Conservation (phyloP, 2,329 filamentous ascomycete species). For the Hypocrella siamensis region DNA sequence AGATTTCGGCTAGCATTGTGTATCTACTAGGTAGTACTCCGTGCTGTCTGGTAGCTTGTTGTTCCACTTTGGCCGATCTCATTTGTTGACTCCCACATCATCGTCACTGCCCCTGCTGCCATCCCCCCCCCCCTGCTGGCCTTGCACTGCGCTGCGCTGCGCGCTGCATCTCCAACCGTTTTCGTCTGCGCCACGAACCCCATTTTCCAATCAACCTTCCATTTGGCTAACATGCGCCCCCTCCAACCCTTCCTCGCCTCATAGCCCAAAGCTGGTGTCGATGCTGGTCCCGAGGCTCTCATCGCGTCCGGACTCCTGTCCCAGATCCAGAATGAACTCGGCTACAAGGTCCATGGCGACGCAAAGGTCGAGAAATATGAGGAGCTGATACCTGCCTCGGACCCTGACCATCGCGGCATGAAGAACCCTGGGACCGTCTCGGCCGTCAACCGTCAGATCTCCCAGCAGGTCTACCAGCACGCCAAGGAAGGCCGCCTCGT, state of each 20-base stretch:
- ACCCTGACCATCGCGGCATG: slow-evolving; percentile 80
- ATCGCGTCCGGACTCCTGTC: slow-evolving; percentile 76
- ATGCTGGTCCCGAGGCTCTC: slow-evolving; percentile 76
- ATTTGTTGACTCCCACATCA: too few species aligned
- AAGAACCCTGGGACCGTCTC: slow-evolving; percentile 82
- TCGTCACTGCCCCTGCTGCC: too few species aligned
- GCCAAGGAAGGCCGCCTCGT: slow-evolving; percentile 73
- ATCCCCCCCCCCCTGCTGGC: too few species aligned
- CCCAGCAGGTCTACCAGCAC: slow-evolving; percentile 75
- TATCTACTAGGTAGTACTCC: too few species aligned
- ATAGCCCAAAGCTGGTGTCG: slow-evolving; percentile 80
- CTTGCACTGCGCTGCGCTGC: too few species aligned
- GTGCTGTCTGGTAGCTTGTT: too few species aligned
- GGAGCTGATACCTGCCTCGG: slow-evolving; percentile 52
- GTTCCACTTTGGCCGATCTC: too few species aligned
- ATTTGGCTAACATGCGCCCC: too few species aligned
- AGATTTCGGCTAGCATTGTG: too few species aligned
- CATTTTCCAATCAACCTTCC: too few species aligned
- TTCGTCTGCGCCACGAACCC: too few species aligned
- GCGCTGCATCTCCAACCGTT: too few species aligned
- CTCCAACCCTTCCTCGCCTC: slow-evolving; percentile 4
- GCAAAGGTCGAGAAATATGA: slow-evolving; percentile 67
- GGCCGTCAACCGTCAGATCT: slow-evolving; percentile 66
- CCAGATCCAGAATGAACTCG: slow-evolving; percentile 71
- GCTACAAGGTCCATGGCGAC: slow-evolving; percentile 79